phyloP scores from a whole-genome alignment of 192 early-diverging fungal species.

The Endogone sp. region DNA sequence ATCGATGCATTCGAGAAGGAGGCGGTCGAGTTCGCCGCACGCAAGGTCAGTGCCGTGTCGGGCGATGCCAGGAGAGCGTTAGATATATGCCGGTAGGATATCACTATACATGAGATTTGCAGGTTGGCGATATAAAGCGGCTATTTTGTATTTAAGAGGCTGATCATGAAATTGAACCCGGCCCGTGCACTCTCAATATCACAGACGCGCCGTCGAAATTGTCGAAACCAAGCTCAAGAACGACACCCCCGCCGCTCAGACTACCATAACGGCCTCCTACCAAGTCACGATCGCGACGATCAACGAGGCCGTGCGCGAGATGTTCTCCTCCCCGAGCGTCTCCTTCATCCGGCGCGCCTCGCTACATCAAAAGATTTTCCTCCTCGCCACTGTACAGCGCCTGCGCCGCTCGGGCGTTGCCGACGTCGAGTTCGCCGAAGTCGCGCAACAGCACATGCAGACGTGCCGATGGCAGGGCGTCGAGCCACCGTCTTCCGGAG shows the following conservation, averaged over 20 bases:
- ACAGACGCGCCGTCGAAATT: slow-evolving; percentile 67
- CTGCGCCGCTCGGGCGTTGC: slow-evolving; percentile 62
- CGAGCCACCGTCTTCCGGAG: slow-evolving; percentile 50
- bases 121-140: neutral
- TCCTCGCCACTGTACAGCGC: slow-evolving; percentile 63
- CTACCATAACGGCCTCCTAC: slow-evolving; percentile 4
- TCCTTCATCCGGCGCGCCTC: slow-evolving; percentile 69
- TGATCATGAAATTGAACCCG: no score
- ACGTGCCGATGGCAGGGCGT: slow-evolving; percentile 65
- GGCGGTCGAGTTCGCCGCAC: slow-evolving; percentile 90
- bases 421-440: slow-evolving; percentile 72
- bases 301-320: slow-evolving; percentile 79
- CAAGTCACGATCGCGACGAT: slow-evolving; percentile 68
- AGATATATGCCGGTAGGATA: slow-evolving; percentile 81
- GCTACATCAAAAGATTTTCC: slow-evolving; percentile 82
- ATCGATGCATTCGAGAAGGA: slow-evolving; percentile 70
- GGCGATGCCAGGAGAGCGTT: slow-evolving; percentile 94
- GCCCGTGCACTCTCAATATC: no score
- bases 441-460: slow-evolving; percentile 62
- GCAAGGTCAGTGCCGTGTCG: slow-evolving; percentile 93
- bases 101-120: neutral
- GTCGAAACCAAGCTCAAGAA: slow-evolving; percentile 43
- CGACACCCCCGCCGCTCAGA: neutral
- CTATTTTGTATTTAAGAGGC: no score
- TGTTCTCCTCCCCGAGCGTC: slow-evolving; percentile 77